A percentile compares a stretch with the other conserved stretches of the same genome.
Evolutionary conservation across 371 early-diverging fungal genomes (phyloP).

Genomic region (Lichtheimia ornata): DNA sequence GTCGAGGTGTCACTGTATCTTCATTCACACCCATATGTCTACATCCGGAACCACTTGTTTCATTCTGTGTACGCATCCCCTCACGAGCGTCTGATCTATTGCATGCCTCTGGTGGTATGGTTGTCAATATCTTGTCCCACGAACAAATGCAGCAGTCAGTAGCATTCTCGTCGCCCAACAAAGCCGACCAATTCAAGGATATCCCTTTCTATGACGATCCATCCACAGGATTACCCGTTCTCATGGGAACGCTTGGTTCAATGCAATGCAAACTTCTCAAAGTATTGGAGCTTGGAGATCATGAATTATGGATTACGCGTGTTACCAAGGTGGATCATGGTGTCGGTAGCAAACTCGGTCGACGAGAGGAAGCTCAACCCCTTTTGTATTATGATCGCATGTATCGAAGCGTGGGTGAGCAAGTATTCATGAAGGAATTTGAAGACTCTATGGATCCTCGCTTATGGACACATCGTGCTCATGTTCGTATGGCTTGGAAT

Average conservation of each 20-base stretch:
- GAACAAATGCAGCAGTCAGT: slow-evolving; percentile 66
- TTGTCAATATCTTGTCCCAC: slow-evolving; percentile 58
- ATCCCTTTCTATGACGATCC: slow-evolving; percentile 56
- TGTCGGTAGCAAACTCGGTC: slow-evolving; percentile 45
- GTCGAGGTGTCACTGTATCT: slow-evolving; percentile 69
- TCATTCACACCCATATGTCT: slow-evolving; percentile 75
- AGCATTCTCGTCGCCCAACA: slow-evolving; percentile 65
- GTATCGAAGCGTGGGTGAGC: slow-evolving; percentile 65
- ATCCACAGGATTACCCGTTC: slow-evolving; percentile 54
- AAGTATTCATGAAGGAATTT: slow-evolving; percentile 59
- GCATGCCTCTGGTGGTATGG: slow-evolving; percentile 60
- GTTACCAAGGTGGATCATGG: slow-evolving; percentile 64
- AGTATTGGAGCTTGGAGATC: slow-evolving; percentile 62
- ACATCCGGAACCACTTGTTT: slow-evolving; percentile 62
- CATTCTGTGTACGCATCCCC: slow-evolving; percentile 67
- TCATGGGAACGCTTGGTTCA: slow-evolving; percentile 64
- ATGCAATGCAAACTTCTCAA: slow-evolving; percentile 59
- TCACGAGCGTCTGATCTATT: slow-evolving; percentile 62
- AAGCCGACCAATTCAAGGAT: slow-evolving; percentile 56
- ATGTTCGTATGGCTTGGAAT: slow-evolving; percentile 67
- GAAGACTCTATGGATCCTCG: slow-evolving; percentile 41
- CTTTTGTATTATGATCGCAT: slow-evolving; percentile 65
- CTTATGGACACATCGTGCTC: slow-evolving; percentile 66
- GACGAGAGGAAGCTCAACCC: slow-evolving; percentile 52
- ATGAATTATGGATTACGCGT: slow-evolving; percentile 67